Evolutionary conservation across 1,139 yeast genomes (phyloP), one percentile per base, ranked within the genome.

Genomic region (Torulaspora pretoriensis): DNA sequence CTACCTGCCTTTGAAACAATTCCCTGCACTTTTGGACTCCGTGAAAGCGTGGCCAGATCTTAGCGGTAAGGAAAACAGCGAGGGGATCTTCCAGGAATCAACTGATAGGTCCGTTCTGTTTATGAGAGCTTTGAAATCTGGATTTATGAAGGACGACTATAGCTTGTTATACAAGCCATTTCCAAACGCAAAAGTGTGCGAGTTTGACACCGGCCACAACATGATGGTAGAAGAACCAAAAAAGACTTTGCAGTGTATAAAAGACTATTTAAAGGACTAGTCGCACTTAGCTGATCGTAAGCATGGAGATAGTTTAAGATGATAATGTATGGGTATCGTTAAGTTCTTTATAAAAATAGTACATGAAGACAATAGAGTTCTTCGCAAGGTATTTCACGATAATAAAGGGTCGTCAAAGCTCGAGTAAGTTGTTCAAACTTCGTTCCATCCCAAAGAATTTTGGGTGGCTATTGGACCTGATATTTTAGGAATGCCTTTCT

Each of bases 361-460:
- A 43, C 46, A 43, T 43, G 23, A 31, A 35, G 46, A 35, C 31
- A 23, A 17, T 23, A 22, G 14, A 17, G 27, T 22, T 17, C 35
- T 34, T 33, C 26, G 34, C n/a, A 12, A 14, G 29, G 17, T 5
- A 32, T 10, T 19, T 2, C 22, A 19, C 22, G 5, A 6, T 19
- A 5, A 19, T 19, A 19, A 19, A 19, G 5, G 22, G 5, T 19
- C 22, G 5, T 7, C 22, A 5, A 5, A 19, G 22, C 5, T 19
- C 5, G 7, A 19, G 13, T 5, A 3, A 19, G 14, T n/a, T 4
- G 8, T 13, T 36, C 48, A 59, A 26, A 58, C 53, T 47, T 55
- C 67, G 45, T 51, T 60, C 78, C 78, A 74, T 30, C 78, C 78
- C 36, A 74, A 60, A 5, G 78, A 73, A 52, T 72, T 74, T 51